Percentiles rank a stretch among this genome's conserved stretches.
Evolutionary conservation across 495 filamentous ascomycete genomes (phyloP).

Genomic region (Tuber brumale): DNA sequence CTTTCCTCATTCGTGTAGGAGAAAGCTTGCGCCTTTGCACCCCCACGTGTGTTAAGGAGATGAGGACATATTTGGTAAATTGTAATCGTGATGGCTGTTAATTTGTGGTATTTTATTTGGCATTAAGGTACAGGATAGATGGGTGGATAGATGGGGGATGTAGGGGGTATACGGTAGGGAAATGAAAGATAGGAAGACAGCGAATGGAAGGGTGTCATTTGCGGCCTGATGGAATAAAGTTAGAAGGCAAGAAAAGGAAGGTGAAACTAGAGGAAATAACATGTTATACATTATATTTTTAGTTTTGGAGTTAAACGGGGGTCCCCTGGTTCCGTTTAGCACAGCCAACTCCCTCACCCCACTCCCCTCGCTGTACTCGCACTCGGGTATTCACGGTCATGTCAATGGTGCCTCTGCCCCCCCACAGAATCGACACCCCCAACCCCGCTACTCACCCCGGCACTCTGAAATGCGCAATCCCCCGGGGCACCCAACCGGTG

Average conservation of each 20-base stretch:
- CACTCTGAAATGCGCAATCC: constrained; percentile 12
- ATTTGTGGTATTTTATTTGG: not conserved
- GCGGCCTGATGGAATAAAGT: not conserved
- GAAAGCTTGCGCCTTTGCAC: not conserved
- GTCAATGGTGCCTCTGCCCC: not conserved
- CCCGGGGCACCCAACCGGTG: constrained; percentile 31
- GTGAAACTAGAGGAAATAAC: not conserved
- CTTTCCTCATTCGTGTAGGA: not conserved
- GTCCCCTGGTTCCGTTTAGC: not conserved
- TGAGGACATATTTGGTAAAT: not conserved
- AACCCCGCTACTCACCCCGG: not conserved
- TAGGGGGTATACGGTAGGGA: not conserved
- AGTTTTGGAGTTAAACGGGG: not conserved
- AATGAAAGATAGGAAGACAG: not conserved
- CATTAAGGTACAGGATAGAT: not conserved
- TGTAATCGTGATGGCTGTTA: not conserved
- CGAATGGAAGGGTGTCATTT: not conserved
- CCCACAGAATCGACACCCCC: not conserved
- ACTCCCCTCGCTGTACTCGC: not conserved
- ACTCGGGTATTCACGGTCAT: not conserved
- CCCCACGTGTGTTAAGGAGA: not conserved
- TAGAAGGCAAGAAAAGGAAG: not conserved
- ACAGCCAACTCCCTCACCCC: too few species aligned
- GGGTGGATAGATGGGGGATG: not conserved
- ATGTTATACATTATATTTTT: not conserved